A percentile compares a stretch with the other conserved stretches of the same genome.
These are phyloP conservation scores for Cucumis hystrix DNA, from an alignment of 306 rosid genomes.

Conservation along the genomic window DNA sequence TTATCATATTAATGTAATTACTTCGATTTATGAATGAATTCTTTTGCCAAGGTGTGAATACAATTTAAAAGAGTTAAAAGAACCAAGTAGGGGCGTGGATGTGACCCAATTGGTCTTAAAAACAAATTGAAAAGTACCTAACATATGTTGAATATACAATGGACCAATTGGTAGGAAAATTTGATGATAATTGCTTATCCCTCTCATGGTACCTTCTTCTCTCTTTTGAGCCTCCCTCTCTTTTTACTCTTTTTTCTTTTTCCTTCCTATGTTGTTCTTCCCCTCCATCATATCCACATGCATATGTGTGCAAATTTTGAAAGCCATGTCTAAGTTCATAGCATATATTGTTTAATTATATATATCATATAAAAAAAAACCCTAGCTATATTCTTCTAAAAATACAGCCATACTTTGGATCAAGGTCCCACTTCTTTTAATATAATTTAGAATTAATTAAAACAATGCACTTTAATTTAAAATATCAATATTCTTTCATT, in stretches of 20 bases:
- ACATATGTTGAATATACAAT: neutral
- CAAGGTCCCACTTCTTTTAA: neutral
- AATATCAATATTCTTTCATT: neutral
- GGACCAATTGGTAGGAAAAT: neutral
- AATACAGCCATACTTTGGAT: neutral
- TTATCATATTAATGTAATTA: neutral
- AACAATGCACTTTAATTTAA: neutral
- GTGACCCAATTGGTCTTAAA: neutral
- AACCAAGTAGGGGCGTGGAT: neutral
- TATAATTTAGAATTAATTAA: neutral
- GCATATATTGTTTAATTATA: neutral
- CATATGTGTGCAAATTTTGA: neutral
- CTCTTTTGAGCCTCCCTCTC: neutral
- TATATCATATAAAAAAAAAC: neutral
- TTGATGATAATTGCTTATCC: neutral
- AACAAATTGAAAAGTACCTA: neutral
- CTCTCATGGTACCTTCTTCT: neutral
- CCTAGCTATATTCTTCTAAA: neutral
- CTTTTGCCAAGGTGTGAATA: neutral
- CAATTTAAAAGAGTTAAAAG: neutral
- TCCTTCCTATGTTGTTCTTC: neutral
- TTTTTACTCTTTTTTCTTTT: neutral
- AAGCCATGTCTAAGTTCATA: neutral
- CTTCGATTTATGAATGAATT: neutral
- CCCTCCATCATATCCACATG: neutral